A percentile compares a stretch with the other conserved stretches of the same genome.
phyloP scores from a whole-genome alignment of 768 basidiomycete species.

The Termitomyces heimii region DNA sequence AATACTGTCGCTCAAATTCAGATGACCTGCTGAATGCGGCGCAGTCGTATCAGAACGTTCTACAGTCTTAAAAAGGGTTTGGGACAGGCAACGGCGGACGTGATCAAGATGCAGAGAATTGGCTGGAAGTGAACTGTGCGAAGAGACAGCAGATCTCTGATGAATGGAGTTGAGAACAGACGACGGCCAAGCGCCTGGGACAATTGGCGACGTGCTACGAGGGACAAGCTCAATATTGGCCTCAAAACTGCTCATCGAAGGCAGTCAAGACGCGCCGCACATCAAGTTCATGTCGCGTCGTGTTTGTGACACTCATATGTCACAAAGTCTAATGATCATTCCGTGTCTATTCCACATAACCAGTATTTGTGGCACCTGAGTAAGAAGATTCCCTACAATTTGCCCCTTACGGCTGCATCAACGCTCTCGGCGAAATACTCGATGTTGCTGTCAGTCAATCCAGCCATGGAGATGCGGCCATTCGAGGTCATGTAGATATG shows the following conservation, averaged over 20 bases:
- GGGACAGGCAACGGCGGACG: constrained; percentile 20
- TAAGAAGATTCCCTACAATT: constrained; percentile 40
- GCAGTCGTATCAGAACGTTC: constrained; percentile 1
- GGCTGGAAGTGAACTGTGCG: not conserved
- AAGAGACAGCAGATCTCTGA: constrained; percentile 13
- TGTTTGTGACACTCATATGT: constrained; percentile 1
- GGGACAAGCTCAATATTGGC: constrained; percentile 1
- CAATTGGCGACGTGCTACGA: constrained; percentile 23
- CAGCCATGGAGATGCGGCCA: constrained; percentile 93
- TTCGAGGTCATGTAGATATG: constrained; percentile 94
- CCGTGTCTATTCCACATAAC: constrained; percentile 7
- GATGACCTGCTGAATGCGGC: not conserved
- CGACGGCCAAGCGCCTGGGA: constrained; percentile 43
- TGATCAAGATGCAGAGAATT: constrained; percentile 19
- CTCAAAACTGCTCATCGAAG: constrained; percentile 3
- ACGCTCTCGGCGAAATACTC: constrained; percentile 89
- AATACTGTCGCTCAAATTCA: constrained; percentile 1
- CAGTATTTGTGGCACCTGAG: not conserved
- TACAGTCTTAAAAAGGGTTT: constrained; percentile 3
- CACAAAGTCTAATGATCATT: not conserved
- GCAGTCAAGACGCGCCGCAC: constrained; percentile 1
- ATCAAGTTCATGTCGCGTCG: constrained; percentile 5
- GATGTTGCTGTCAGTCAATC: constrained; percentile 77
- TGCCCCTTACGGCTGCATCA: constrained; percentile 74
- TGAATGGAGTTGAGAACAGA: constrained; percentile 11